Percentiles rank a stretch among this genome's conserved stretches.
These are phyloP conservation scores for Brassica incana DNA, from an alignment of 345 rosid species.

Conservation along the genomic window DNA sequence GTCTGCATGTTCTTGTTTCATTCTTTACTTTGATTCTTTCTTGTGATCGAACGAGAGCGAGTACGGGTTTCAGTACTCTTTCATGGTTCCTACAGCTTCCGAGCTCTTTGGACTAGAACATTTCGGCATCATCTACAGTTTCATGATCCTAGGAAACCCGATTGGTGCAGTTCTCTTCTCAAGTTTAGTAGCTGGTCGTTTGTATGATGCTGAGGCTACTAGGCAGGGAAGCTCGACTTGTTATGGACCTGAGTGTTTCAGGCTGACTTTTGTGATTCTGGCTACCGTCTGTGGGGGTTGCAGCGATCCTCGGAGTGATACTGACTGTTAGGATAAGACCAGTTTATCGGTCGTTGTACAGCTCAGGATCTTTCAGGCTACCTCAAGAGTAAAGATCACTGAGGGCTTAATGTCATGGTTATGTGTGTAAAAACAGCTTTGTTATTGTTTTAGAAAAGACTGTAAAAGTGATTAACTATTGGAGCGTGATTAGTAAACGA, in stretches of 20 bases:
- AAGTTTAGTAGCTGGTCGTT: neutral
- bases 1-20: too few species aligned
- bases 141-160: neutral
- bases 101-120: neutral
- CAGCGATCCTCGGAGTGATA: neutral
- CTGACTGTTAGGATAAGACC: neutral
- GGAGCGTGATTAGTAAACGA: too few species aligned
- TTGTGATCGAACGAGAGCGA: too few species aligned
- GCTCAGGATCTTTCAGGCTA: slow-evolving; percentile 42
- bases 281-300: neutral
- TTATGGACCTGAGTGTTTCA: neutral
- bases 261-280: neutral
- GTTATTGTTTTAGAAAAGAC: neutral
- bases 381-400: slow-evolving; percentile 4
- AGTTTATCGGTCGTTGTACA: neutral
- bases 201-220: slow-evolving; percentile 3
- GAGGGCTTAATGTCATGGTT: slow-evolving; percentile 33
- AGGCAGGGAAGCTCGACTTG: neutral
- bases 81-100: neutral
- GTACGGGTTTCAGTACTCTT: neutral
- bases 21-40: too few species aligned
- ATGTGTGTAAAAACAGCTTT: slow-evolving; percentile 11
- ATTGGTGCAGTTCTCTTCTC: neutral
- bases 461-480: neutral
- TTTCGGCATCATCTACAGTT: neutral